phyloP scores from a whole-genome alignment of 768 basidiomycete genomes.

The Serendipita indica region DNA sequence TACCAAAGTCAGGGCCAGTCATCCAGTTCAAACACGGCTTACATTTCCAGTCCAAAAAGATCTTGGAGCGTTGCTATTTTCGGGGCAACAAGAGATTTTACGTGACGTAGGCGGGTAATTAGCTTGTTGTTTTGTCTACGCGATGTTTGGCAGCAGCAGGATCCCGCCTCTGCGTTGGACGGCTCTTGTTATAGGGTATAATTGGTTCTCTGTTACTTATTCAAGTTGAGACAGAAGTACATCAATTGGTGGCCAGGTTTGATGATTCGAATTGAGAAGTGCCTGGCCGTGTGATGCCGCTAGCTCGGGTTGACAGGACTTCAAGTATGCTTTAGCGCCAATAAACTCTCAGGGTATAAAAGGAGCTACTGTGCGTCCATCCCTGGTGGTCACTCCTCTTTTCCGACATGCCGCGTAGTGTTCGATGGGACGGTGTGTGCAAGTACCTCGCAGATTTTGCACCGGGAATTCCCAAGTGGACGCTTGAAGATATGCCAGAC shows the following conservation, averaged over 20 bases:
- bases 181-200: no score
- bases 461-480: slow-evolving; percentile 19
- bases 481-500: slow-evolving; percentile 23
- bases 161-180: no score
- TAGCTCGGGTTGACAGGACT: no score
- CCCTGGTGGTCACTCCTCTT: no score
- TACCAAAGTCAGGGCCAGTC: background rate
- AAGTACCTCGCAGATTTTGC: background rate
- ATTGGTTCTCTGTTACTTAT: slow-evolving; percentile 15
- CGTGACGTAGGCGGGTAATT: no score
- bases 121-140: no score
- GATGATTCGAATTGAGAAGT: slow-evolving; percentile 13
- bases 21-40: background rate
- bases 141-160: no score
- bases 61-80: background rate
- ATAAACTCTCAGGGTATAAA: no score
- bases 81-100: background rate
- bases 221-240: background rate
- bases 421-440: background rate
- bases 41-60: background rate
- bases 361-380: no score
- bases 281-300: no score
- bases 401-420: no score
- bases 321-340: no score
- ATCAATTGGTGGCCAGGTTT: slow-evolving; percentile 14